These are phyloP conservation scores for Aureobasidium sp. DNA, from an alignment of 2,329 filamentous ascomycete species.

Conservation along the genomic window DNA sequence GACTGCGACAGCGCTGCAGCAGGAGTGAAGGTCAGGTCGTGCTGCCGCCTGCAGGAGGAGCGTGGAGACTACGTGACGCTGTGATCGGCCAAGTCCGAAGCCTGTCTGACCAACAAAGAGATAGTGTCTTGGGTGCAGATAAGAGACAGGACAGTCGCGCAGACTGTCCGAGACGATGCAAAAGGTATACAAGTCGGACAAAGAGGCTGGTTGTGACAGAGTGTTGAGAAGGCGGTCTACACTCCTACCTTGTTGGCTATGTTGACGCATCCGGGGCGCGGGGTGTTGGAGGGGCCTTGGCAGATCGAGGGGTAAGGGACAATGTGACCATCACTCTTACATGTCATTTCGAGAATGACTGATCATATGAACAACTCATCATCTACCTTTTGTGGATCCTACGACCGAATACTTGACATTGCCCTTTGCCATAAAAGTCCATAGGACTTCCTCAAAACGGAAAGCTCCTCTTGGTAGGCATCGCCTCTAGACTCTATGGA, in stretches of 20 bases:
- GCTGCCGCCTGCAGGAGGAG: not conserved
- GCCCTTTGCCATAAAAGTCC: too few relatives aligned
- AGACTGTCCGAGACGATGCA: conserved; percentile 6
- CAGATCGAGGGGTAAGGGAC: not conserved
- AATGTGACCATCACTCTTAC: not conserved
- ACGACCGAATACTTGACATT: not conserved
- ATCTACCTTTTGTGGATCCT: not conserved
- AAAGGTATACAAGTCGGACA: not conserved
- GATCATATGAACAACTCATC: not conserved
- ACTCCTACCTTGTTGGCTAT: not conserved
- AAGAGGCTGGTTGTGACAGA: not conserved
- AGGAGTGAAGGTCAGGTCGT: not conserved
- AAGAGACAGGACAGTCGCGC: not conserved
- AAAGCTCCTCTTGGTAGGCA: too few relatives aligned
- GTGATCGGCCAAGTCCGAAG: conserved; percentile 2
- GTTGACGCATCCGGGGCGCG: conserved; percentile 2
- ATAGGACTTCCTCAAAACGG: too few relatives aligned
- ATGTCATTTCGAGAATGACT: not conserved
- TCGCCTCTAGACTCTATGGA: not conserved
- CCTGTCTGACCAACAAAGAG: not conserved
- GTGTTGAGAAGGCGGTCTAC: not conserved
- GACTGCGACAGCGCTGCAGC: not conserved
- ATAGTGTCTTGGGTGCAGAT: not conserved
- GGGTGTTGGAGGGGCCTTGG: not conserved
- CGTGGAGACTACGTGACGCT: not conserved